Conservation (phyloP, 352 stramenopile species). For the Phytophthora sansomeana region DNA sequence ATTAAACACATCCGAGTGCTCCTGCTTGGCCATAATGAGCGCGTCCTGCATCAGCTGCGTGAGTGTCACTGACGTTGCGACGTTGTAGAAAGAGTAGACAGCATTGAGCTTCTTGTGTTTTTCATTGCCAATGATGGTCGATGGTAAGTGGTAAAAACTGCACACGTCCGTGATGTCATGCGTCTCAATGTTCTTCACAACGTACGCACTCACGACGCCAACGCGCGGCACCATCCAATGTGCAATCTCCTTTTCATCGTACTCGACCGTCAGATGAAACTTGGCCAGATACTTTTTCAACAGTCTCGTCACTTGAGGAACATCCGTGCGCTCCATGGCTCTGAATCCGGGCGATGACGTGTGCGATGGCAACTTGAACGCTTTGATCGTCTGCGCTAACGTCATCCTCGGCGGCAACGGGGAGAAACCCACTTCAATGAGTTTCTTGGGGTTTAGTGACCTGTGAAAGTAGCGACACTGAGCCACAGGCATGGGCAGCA, state of each 20-base stretch:
- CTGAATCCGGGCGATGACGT: constrained; percentile 51
- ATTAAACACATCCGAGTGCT: constrained; percentile 73
- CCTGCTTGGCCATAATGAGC: constrained; percentile 64
- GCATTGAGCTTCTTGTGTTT: constrained; percentile 96
- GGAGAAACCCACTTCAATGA: constrained; percentile 98
- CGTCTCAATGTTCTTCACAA: constrained; percentile 69
- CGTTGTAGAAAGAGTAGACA: constrained; percentile 99
- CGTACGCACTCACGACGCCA: constrained; percentile 95
- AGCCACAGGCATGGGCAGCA: constrained; percentile 96
- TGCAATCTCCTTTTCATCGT: constrained; percentile 92
- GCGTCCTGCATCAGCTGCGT: constrained; percentile 73
- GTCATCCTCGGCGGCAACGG: constrained; percentile 94
- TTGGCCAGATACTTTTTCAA: constrained; percentile 64
- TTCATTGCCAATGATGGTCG: constrained; percentile 94
- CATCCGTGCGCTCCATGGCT: constrained; percentile 63
- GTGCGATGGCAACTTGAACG: constrained; percentile 84
- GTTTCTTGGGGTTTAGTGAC: constrained; percentile 98
- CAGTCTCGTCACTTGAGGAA: constrained; percentile 55
- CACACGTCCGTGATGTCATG: constrained; percentile 94
- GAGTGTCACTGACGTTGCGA: constrained; percentile 67
- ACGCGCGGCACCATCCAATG: constrained; percentile 97
- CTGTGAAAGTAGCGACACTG: constrained; percentile 97
- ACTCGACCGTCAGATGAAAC: constrained; percentile 85
- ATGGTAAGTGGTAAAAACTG: constrained; percentile 98
- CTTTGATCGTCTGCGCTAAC: constrained; percentile 93